Evolutionary conservation across 805 yeast species (phyloP).

Genomic region (Phaffomyces antillensis): DNA sequence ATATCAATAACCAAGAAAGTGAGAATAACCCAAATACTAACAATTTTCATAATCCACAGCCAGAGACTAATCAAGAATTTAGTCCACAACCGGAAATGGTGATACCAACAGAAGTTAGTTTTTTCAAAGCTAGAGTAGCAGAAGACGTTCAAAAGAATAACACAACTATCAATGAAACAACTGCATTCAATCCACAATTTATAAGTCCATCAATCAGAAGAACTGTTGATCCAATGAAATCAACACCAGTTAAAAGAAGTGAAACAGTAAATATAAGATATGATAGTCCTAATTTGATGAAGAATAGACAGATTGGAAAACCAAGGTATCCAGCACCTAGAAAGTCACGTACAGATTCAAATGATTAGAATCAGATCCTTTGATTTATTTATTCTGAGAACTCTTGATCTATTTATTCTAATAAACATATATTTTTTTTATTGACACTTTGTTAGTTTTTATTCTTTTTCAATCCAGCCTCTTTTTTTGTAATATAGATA

Average conservation of each 20-base stretch:
- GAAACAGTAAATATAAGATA: constrained; percentile 15
- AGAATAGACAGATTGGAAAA: constrained; percentile 23
- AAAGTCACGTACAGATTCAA: not conserved
- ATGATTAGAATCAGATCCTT: too few relatives aligned
- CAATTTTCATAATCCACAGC: not conserved
- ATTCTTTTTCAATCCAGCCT: too few relatives aligned
- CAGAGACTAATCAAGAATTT: constrained; percentile 10
- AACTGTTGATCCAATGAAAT: constrained; percentile 60
- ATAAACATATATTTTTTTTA: too few relatives aligned
- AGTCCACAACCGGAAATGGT: constrained; percentile 2
- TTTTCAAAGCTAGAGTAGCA: constrained; percentile 63
- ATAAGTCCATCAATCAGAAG: constrained; percentile 50
- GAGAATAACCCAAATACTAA: constrained; percentile 4
- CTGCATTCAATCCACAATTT: constrained; percentile 48
- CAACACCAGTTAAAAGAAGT: constrained; percentile 52
- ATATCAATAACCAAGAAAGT: constrained; percentile 8
- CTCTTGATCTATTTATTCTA: too few relatives aligned
- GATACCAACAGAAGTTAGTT: constrained; percentile 27
- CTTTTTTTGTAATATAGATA: too few relatives aligned
- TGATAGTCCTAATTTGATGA: constrained; percentile 22
- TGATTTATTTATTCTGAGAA: too few relatives aligned
- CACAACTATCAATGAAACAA: constrained; percentile 25
- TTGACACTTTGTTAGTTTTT: too few relatives aligned
- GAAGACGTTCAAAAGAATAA: constrained; percentile 41
- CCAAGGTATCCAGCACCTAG: constrained; percentile 22